phyloP scores from a whole-genome alignment of 2,329 filamentous ascomycete species.

The Paraphaeosphaeria sporulosa region DNA sequence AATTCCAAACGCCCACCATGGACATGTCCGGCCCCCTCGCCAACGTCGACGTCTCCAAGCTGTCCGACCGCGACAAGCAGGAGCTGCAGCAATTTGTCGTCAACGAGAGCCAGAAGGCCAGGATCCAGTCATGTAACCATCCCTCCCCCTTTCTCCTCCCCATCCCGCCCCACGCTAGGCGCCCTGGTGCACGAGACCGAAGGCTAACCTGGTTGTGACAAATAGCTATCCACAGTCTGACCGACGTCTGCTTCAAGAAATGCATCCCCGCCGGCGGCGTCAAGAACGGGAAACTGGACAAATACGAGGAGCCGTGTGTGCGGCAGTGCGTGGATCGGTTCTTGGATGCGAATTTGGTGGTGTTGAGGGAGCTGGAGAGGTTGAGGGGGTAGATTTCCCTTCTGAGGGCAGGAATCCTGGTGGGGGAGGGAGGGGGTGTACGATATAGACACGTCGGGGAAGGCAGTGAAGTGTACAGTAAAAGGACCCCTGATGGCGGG shows the following conservation, averaged over 20 bases:
- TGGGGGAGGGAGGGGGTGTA: neutral
- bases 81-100: slow-evolving; percentile 87
- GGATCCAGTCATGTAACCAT: slow-evolving; percentile 61
- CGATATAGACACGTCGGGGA: neutral
- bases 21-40: slow-evolving; percentile 44
- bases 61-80: slow-evolving; percentile 82
- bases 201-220: too few species aligned
- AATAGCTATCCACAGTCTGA: slow-evolving; percentile 68
- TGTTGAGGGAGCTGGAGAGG: slow-evolving; percentile 83
- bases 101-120: slow-evolving; percentile 86
- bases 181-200: too few species aligned
- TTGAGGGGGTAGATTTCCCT: slow-evolving; percentile 51
- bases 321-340: slow-evolving; percentile 94
- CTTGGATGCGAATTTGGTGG: slow-evolving; percentile 84
- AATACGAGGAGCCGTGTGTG: slow-evolving; percentile 81
- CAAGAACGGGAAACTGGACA: slow-evolving; percentile 75
- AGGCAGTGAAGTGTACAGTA: too few species aligned
- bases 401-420: too few species aligned
- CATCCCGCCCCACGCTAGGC: too few species aligned
- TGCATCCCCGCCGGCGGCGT: slow-evolving; percentile 80
- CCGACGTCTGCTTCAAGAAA: slow-evolving; percentile 92
- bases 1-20: slow-evolving; percentile 25
- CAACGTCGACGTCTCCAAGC: slow-evolving; percentile 73
- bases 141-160: neutral
- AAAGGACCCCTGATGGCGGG: too few species aligned